Conservation (phyloP, 2,329 filamentous ascomycete genomes). For the Aspergillus neoniger region DNA sequence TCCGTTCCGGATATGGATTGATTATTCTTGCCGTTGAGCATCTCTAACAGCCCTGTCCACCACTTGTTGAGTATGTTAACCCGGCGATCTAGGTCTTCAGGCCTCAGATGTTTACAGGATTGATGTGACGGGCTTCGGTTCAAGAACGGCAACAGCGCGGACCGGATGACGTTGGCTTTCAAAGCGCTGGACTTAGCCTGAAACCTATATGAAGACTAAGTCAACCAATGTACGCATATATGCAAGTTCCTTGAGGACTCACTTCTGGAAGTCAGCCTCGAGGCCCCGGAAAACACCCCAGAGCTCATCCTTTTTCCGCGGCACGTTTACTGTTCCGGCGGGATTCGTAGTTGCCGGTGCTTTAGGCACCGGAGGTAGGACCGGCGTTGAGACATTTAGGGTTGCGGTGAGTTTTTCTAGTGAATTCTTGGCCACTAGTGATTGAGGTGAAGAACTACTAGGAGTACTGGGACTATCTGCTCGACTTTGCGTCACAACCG, state of each 20-base stretch:
- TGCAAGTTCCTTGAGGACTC: conserved; percentile 25
- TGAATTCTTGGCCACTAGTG: conserved; percentile 46
- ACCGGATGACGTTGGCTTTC: conserved; percentile 74
- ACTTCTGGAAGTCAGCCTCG: conserved; percentile 69
- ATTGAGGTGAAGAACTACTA: conserved; percentile 43
- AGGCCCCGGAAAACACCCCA: conserved; percentile 69
- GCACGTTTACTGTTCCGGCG: conserved; percentile 33
- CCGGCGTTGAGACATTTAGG: conserved; percentile 47
- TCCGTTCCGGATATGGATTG: conserved; percentile 83
- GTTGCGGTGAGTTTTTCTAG: conserved; percentile 49
- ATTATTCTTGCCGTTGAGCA: conserved; percentile 73
- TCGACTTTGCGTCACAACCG: conserved; percentile 39
- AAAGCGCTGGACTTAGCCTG: conserved; percentile 70
- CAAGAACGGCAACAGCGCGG: conserved; percentile 74
- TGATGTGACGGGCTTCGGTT: conserved; percentile 67
- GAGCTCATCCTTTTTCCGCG: conserved; percentile 68
- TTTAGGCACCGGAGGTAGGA: conserved; percentile 51
- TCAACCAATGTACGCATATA: not conserved
- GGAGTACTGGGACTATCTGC: conserved; percentile 38
- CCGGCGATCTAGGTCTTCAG: conserved; percentile 80
- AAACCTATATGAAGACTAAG: conserved; percentile 54
- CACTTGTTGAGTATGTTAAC: conserved; percentile 82
- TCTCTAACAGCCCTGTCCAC: conserved; percentile 81
- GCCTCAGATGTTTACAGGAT: conserved; percentile 65
- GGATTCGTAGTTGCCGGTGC: conserved; percentile 45